These are phyloP conservation scores for Ilex aquifolium DNA, from an alignment of 257 asterid genomes.

Conservation along the genomic window DNA sequence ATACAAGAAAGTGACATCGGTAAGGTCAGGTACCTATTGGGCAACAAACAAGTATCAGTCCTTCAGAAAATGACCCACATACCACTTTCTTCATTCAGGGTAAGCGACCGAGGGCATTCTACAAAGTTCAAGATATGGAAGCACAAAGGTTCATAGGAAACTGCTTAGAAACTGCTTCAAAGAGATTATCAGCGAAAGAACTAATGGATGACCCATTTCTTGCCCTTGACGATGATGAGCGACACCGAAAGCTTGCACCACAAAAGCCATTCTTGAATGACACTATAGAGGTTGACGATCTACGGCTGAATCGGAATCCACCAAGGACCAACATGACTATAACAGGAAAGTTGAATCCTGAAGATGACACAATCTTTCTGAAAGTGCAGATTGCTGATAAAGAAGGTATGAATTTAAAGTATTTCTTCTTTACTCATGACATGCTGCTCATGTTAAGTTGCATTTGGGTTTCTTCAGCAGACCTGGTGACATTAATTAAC, in stretches of 20 bases:
- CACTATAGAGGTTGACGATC: conserved; percentile 45
- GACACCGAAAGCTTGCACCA: conserved; percentile 17
- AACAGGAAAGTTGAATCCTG: conserved; percentile 76
- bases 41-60: neutral
- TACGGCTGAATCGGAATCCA: conserved; percentile 39
- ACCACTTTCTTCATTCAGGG: neutral
- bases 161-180: conserved; percentile 73
- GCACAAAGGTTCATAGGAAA: conserved; percentile 79
- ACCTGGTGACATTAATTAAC: no score
- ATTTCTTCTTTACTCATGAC: neutral
- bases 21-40: conserved; percentile 22
- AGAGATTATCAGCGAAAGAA: conserved; percentile 74
- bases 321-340: conserved; percentile 92
- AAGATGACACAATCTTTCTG: conserved; percentile 73
- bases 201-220: conserved; percentile 79
- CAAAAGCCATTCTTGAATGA: conserved; percentile 71
- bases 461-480: neutral
- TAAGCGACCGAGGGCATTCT: neutral
- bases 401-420: conserved; percentile 40
- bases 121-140: conserved; percentile 81
- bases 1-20: conserved; percentile 85
- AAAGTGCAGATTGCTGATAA: conserved; percentile 79
- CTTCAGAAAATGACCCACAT: conserved; percentile 5
- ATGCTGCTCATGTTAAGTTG: neutral
- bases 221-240: conserved; percentile 29